These are phyloP conservation scores for Fennellomyces sp. DNA, from an alignment of 371 early-diverging fungal genomes.

Conservation along the genomic window DNA sequence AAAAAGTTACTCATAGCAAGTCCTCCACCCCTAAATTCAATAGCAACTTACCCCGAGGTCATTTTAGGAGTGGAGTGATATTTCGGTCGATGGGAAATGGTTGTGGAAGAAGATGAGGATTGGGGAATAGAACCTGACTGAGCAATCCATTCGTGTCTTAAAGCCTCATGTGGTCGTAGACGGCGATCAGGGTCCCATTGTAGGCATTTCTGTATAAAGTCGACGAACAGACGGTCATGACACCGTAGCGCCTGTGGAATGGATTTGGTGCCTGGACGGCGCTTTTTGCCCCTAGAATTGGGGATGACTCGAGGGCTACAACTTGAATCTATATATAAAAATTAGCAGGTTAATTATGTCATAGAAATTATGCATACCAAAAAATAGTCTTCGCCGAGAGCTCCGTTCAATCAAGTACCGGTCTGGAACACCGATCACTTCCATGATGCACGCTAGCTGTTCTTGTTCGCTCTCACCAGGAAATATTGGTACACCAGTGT, in stretches of 20 bases:
- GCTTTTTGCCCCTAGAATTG: constrained; percentile 84
- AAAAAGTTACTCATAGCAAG: no score
- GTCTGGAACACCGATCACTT: constrained; percentile 81
- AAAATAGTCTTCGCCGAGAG: constrained; percentile 79
- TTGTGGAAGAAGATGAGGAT: not conserved
- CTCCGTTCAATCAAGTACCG: constrained; percentile 74
- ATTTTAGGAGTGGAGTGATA: constrained; percentile 1
- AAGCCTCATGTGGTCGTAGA: constrained; percentile 80
- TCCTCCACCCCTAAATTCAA: not conserved
- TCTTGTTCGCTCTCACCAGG: constrained; percentile 98
- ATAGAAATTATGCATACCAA: constrained; percentile 54
- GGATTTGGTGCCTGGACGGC: constrained; percentile 75
- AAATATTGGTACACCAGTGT: constrained; percentile 90
- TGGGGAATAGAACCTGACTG: constrained; percentile 19
- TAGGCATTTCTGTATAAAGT: constrained; percentile 80
- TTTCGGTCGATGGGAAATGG: not conserved
- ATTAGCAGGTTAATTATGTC: not conserved
- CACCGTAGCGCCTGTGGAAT: constrained; percentile 70
- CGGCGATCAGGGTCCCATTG: constrained; percentile 86
- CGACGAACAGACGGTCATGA: constrained; percentile 71
- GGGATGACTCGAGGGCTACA: constrained; percentile 68
- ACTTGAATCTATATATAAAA: constrained; percentile 50
- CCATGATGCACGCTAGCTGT: constrained; percentile 93
- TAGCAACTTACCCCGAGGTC: not conserved
- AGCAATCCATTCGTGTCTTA: constrained; percentile 73